These are phyloP conservation scores for Berberis thunbergii DNA, from an alignment of 164 flowering plant genomes.

Conservation along the genomic window DNA sequence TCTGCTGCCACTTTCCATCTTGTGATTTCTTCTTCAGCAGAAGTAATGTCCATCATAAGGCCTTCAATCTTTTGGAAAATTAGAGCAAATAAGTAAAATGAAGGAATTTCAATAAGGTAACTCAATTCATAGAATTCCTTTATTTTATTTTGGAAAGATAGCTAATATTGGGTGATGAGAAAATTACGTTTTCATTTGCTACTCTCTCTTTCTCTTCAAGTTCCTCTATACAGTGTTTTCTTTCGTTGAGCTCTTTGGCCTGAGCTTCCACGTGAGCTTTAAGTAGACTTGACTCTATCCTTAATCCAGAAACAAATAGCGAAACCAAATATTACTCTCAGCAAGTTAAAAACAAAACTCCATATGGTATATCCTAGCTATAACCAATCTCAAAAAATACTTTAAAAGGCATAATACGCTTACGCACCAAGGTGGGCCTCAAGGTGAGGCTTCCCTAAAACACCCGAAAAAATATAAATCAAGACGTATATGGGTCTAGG, in stretches of 20 bases:
- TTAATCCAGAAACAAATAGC: conserved; percentile 33
- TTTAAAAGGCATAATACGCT: too few relatives aligned
- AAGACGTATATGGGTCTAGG: too few relatives aligned
- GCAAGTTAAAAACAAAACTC: not conserved
- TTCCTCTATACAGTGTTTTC: conserved; percentile 54
- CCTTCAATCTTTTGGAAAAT: conserved; percentile 64
- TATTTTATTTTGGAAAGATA: not conserved
- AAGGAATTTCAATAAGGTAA: not conserved
- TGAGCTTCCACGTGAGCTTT: conserved; percentile 68
- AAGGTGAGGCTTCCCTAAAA: too few relatives aligned
- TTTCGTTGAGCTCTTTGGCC: conserved; percentile 62
- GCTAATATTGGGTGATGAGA: not conserved
- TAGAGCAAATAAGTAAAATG: not conserved
- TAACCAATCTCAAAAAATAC: too few relatives aligned
- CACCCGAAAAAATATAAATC: too few relatives aligned
- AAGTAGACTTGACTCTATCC: conserved; percentile 76
- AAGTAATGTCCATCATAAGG: conserved; percentile 89
- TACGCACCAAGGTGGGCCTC: too few relatives aligned
- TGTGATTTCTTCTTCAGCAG: conserved; percentile 90
- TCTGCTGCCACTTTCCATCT: conserved; percentile 96
- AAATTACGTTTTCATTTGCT: conserved; percentile 74
- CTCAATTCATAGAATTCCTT: not conserved
- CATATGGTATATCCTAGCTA: too few relatives aligned
- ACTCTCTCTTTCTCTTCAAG: conserved; percentile 82
- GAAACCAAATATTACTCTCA: conserved; percentile 11